A percentile compares a stretch with the other conserved stretches of the same genome.
These are phyloP conservation scores for Tremella fuciformis DNA, from an alignment of 768 basidiomycete species.

Conservation along the genomic window DNA sequence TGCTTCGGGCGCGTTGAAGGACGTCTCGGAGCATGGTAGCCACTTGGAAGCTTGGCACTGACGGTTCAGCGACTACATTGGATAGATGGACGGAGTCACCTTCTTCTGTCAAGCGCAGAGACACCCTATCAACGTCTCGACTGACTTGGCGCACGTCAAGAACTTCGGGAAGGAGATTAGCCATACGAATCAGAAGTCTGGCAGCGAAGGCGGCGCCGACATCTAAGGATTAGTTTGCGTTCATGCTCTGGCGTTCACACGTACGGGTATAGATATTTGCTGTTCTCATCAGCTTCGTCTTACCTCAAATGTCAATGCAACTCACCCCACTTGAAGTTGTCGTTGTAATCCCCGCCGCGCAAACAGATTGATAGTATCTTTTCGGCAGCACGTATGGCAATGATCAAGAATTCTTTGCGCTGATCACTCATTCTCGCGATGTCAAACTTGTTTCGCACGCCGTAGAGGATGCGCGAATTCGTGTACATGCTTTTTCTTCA, in stretches of 20 bases:
- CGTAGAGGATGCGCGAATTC: constrained; percentile 39
- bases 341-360: constrained; percentile 19
- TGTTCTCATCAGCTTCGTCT: constrained; percentile 8
- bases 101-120: neutral
- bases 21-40: constrained; percentile 35
- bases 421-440: constrained; percentile 31
- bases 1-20: constrained; percentile 32
- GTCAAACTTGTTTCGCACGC: constrained; percentile 30
- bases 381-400: constrained; percentile 32
- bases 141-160: constrained; percentile 36
- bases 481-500: constrained; percentile 18
- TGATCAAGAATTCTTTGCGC: constrained; percentile 26
- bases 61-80: neutral
- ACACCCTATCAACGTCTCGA: constrained; percentile 40
- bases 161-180: constrained; percentile 34
- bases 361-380: constrained; percentile 28
- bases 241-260: neutral
- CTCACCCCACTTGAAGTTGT: constrained; percentile 36
- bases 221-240: constrained; percentile 2
- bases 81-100: neutral
- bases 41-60: constrained; percentile 44
- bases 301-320: neutral
- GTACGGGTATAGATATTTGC: constrained; percentile 34
- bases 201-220: constrained; percentile 33
- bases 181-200: constrained; percentile 40